A percentile compares a stretch with the other conserved stretches of the same genome.
These are phyloP conservation scores for Candida succiphila DNA, from an alignment of 805 yeast genomes.

Conservation along the genomic window DNA sequence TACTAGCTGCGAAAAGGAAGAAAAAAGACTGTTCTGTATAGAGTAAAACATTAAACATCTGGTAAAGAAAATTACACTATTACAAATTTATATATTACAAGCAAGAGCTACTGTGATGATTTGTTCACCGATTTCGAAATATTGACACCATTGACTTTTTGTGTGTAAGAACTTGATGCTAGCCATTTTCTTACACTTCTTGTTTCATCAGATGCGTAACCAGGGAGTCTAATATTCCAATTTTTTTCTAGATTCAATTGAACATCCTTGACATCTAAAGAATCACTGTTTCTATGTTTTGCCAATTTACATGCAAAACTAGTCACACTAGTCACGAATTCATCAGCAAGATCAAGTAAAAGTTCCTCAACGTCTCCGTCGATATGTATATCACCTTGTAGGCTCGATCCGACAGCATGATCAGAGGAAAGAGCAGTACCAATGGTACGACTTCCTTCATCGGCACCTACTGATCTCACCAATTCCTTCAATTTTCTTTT, in stretches of 20 bases:
- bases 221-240: constrained; percentile 94
- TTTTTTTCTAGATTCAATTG: constrained; percentile 87
- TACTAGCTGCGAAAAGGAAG: too few species aligned
- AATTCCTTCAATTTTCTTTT: constrained; percentile 85
- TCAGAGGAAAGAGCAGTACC: too few species aligned
- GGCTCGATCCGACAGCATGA: too few species aligned
- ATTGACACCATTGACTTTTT: constrained; percentile 60
- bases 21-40: too few species aligned
- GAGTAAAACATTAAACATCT: too few species aligned
- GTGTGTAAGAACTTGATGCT: constrained; percentile 52
- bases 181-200: constrained; percentile 66
- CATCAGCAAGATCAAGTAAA: constrained; percentile 87
- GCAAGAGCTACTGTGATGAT: too few species aligned
- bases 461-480: constrained; percentile 71
- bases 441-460: constrained; percentile 90
- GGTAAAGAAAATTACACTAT: too few species aligned
- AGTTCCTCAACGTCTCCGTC: constrained; percentile 96
- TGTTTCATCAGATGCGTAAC: constrained; percentile 85
- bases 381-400: constrained; percentile 76
- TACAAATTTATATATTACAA: too few species aligned
- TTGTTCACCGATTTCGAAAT: constrained; percentile 54
- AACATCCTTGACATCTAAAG: constrained; percentile 79
- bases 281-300: constrained; percentile 84
- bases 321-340: constrained; percentile 84
- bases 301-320: constrained; percentile 92